A percentile compares a stretch with the other conserved stretches of the same genome.
phyloP scores from a whole-genome alignment of 495 filamentous ascomycete species.

The Penicillium pancosmium region DNA sequence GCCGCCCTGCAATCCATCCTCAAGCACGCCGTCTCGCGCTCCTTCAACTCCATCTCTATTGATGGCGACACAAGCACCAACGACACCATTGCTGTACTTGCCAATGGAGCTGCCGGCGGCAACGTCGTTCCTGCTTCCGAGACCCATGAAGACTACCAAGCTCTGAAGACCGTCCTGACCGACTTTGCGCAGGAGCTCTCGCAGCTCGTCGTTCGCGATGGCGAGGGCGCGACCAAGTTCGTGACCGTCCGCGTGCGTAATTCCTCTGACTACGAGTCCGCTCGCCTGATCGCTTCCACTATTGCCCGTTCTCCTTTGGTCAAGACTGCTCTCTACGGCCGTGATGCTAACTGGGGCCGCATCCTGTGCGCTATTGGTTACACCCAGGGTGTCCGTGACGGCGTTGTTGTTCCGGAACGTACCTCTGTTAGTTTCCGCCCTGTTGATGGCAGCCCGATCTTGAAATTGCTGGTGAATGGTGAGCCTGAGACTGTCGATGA shows the following conservation, averaged over 20 bases:
- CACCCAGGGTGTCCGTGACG: slow-evolving; percentile 65
- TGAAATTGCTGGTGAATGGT: slow-evolving; percentile 86
- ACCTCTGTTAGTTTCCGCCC: slow-evolving; percentile 93
- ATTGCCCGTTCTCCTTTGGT: slow-evolving; percentile 95
- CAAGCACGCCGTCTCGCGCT: slow-evolving; percentile 73
- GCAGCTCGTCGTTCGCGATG: slow-evolving; percentile 91
- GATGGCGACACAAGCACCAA: slow-evolving; percentile 97
- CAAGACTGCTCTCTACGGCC: slow-evolving; percentile 95
- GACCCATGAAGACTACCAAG: slow-evolving; percentile 62
- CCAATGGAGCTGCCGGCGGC: slow-evolving; percentile 91
- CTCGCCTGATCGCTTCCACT: slow-evolving; percentile 73
- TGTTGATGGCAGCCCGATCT: slow-evolving; percentile 73
- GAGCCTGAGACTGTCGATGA: slow-evolving; percentile 95
- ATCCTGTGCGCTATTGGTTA: slow-evolving; percentile 96
- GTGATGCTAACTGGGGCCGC: slow-evolving; percentile 98
- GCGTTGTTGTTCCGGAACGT: slow-evolving; percentile 73
- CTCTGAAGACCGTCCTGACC: slow-evolving; percentile 69
- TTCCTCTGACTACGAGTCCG: slow-evolving; percentile 65
- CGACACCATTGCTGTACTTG: slow-evolving; percentile 91
- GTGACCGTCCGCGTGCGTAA: slow-evolving; percentile 87
- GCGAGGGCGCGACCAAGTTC: slow-evolving; percentile 98
- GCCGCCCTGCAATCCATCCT: slow-evolving; percentile 69
- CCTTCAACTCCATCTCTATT: slow-evolving; percentile 96
- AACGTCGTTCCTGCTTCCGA: slow-evolving; percentile 40
- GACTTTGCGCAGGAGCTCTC: slow-evolving; percentile 81